Conservation (phyloP, 805 yeast species). For the Kodamaea nitidulidarum region DNA sequence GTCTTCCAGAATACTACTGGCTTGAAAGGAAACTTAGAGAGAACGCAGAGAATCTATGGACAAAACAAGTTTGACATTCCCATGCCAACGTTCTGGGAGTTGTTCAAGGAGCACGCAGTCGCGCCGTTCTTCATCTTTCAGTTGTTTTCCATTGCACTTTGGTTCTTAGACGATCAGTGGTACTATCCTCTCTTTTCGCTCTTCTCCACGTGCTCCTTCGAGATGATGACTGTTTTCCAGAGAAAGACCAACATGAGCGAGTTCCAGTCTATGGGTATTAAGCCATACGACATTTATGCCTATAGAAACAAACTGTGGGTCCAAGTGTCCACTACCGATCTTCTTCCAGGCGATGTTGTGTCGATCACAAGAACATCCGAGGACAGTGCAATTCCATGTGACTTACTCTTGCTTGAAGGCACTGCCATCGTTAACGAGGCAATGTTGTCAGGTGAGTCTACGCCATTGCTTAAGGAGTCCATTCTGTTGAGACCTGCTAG, state of each 20-base stretch:
- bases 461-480: constrained; percentile 92
- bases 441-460: constrained; percentile 97
- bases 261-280: constrained; percentile 95
- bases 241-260: constrained; percentile 92
- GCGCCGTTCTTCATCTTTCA: constrained; percentile 98
- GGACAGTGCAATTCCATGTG: constrained; percentile 93
- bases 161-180: constrained; percentile 98
- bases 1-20: constrained; percentile 58
- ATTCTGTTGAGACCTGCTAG: constrained; percentile 73
- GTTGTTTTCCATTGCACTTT: constrained; percentile 88
- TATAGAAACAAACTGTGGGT: constrained; percentile 70
- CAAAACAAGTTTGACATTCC: constrained; percentile 90
- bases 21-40: constrained; percentile 47
- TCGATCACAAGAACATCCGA: constrained; percentile 86
- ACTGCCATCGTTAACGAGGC: constrained; percentile 97
- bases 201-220: constrained; percentile 90
- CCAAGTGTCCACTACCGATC: constrained; percentile 62
- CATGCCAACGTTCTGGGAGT: constrained; percentile 82
- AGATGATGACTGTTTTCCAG: constrained; percentile 91
- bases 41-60: constrained; percentile 62
- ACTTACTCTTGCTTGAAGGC: constrained; percentile 79
- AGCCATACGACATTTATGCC: constrained; percentile 77
- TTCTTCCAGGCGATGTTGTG: constrained; percentile 89
- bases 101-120: constrained; percentile 95
- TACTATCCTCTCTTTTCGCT: constrained; percentile 87